phyloP scores from a whole-genome alignment of 164 flowering plant genomes.

The Dillenia suffruticosa region DNA sequence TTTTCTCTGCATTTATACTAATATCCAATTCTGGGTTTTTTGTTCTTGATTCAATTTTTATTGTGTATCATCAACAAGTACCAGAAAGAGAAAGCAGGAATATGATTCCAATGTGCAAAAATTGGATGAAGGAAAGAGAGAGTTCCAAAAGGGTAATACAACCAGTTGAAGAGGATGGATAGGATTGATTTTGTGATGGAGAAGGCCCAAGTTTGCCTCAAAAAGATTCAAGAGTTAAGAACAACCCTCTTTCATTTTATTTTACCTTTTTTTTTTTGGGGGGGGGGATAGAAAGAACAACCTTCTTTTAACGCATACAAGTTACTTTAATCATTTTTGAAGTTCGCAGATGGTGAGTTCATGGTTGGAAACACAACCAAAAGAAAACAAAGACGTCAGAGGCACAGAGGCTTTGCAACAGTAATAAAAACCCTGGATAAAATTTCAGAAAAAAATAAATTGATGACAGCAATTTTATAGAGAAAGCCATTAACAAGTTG shows the following conservation, averaged over 20 bases:
- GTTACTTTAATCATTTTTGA: too few species aligned
- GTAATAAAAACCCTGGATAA: too few species aligned
- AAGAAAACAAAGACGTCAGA: too few species aligned
- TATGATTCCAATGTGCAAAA: background rate
- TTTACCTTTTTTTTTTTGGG: too few species aligned
- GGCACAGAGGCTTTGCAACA: too few species aligned
- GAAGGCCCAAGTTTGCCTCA: constrained; percentile 24
- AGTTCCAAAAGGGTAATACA: background rate
- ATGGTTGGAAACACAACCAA: too few species aligned
- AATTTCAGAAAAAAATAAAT: too few species aligned
- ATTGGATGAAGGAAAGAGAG: background rate
- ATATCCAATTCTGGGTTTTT: background rate
- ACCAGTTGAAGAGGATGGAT: background rate
- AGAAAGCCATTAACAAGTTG: too few species aligned
- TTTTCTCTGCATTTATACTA: background rate
- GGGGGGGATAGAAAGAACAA: too few species aligned
- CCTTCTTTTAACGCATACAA: too few species aligned
- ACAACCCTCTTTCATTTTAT: constrained; percentile 2
- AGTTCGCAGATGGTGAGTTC: too few species aligned
- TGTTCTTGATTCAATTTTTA: background rate
- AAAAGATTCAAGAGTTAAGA: constrained; percentile 22
- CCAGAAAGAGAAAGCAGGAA: constrained; percentile 18
- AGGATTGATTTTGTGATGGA: constrained; percentile 23
- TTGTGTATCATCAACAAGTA: constrained; percentile 14
- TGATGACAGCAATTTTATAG: too few species aligned